These are phyloP conservation scores for Chlamydomonas schloesseri DNA, from an alignment of 139 green algal species.

Conservation along the genomic window DNA sequence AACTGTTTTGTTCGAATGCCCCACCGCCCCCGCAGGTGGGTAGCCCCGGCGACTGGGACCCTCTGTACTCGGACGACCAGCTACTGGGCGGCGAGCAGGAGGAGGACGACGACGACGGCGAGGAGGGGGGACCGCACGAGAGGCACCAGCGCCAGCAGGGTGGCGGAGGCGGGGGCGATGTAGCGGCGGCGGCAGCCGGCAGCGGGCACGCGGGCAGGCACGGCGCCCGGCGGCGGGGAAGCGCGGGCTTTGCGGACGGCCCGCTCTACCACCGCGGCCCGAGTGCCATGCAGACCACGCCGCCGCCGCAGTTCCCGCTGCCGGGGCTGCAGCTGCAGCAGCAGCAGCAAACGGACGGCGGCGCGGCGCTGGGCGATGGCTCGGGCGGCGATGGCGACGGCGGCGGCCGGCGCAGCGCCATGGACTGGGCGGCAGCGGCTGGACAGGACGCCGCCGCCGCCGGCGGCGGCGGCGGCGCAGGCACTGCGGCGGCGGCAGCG, in stretches of 20 bases:
- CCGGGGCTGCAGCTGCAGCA: not conserved
- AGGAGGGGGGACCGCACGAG: not conserved
- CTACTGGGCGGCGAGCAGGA: not conserved
- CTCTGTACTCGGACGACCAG: slow-evolving; percentile 41
- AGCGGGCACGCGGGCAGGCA: not conserved
- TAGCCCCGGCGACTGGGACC: slow-evolving; percentile 67
- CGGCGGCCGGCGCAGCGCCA: slow-evolving; percentile 6
- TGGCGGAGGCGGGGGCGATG: too few relatives aligned
- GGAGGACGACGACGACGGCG: not conserved
- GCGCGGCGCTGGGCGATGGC: not conserved
- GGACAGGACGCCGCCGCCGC: not conserved
- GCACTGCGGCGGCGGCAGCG: not conserved
- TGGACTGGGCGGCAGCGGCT: slow-evolving; percentile 1
- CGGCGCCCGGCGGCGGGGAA: not conserved
- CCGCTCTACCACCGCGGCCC: not conserved
- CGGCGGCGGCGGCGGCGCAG: not conserved
- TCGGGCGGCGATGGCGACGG: not conserved
- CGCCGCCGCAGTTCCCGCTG: not conserved
- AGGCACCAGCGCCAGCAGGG: not conserved
- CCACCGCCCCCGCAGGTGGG: slow-evolving; percentile 19
- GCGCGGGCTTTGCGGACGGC: not conserved
- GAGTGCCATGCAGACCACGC: slow-evolving; percentile 41
- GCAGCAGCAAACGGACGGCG: slow-evolving; percentile 7
- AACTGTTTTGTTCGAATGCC: not conserved
- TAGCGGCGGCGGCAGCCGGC: too few relatives aligned